phyloP scores from a whole-genome alignment of 352 stramenopile genomes.

The Globisporangium viniferum region DNA sequence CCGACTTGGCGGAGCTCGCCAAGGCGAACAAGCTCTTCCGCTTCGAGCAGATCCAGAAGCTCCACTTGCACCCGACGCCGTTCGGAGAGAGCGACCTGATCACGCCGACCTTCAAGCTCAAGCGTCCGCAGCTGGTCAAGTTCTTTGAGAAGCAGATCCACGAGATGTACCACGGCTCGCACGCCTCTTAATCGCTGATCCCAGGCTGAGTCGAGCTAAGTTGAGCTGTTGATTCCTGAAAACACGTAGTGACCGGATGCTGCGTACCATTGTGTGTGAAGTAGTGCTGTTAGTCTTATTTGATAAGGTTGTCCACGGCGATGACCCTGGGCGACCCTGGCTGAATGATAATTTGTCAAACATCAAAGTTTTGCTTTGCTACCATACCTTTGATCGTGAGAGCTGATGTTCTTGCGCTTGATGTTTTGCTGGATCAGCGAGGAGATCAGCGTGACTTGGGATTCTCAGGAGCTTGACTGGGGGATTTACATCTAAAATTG shows the following conservation, averaged over 20 bases:
- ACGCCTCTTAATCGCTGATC: background rate
- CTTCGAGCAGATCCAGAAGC: conserved; percentile 90
- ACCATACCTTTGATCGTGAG: background rate
- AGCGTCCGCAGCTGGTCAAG: conserved; percentile 88
- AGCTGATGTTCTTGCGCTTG: background rate
- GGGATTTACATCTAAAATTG: background rate
- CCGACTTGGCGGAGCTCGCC: conserved; percentile 67
- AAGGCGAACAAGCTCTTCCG: conserved; percentile 77
- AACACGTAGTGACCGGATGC: background rate
- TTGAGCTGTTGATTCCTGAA: background rate
- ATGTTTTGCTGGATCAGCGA: background rate
- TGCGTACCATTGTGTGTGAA: background rate
- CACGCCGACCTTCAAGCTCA: conserved; percentile 97
- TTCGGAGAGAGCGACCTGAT: conserved; percentile 92
- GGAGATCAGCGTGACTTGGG: background rate
- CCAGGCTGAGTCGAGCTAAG: background rate
- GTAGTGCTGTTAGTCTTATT: background rate
- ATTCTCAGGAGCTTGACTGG: background rate
- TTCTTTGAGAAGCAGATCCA: conserved; percentile 80
- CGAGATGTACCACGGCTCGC: conserved; percentile 59
- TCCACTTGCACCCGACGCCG: conserved; percentile 81
- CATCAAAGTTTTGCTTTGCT: background rate
- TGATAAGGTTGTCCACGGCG: background rate
- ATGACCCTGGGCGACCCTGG: background rate
- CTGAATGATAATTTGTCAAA: too few species aligned